A percentile compares a stretch with the other conserved stretches of the same genome.
Evolutionary conservation across 2,329 filamentous ascomycete species (phyloP).

Genomic region (Penicillium brasilianum): DNA sequence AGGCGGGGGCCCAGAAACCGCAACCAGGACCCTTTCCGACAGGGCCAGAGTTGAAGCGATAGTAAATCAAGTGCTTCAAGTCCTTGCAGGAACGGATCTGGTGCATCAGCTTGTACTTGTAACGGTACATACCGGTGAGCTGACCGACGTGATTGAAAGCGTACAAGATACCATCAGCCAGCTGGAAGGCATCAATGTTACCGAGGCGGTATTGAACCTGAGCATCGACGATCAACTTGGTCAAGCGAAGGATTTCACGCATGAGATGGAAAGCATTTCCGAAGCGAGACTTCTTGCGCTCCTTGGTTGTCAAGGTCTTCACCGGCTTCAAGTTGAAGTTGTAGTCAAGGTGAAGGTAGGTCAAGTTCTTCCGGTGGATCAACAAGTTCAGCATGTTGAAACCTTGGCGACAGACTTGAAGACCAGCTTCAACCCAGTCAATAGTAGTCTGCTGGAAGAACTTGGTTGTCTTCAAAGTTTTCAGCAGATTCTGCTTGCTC

Average conservation of each 20-base stretch:
- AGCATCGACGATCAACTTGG: constrained; percentile 96
- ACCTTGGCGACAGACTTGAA: constrained; percentile 96
- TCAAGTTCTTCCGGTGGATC: constrained; percentile 97
- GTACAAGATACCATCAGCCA: constrained; percentile 98
- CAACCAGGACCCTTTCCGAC: constrained; percentile 98
- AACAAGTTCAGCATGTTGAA: constrained; percentile 99
- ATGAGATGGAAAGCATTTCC: constrained; percentile 99
- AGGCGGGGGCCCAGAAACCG: constrained; percentile 98
- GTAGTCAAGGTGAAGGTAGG: constrained; percentile 97
- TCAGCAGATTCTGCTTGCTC: constrained; percentile 89
- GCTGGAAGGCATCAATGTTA: constrained; percentile 98
- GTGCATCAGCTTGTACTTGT: constrained; percentile 99
- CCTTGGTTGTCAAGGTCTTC: constrained; percentile 97
- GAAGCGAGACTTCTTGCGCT: constrained; percentile 98
- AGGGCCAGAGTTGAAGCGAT: constrained; percentile 94
- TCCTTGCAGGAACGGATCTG: constrained; percentile 99
- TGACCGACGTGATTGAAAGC: constrained; percentile 99
- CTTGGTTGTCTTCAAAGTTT: constrained; percentile 91
- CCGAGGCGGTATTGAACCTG: constrained; percentile 97
- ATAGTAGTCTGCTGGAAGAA: constrained; percentile 99
- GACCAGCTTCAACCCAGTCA: constrained; percentile 97
- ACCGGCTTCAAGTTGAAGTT: constrained; percentile 99
- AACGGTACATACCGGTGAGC: constrained; percentile 98
- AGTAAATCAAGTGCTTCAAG: constrained; percentile 98
- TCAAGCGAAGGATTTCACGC: constrained; percentile 94